phyloP scores from a whole-genome alignment of 2,329 filamentous ascomycete species.

The Fusarium gaditjirri region DNA sequence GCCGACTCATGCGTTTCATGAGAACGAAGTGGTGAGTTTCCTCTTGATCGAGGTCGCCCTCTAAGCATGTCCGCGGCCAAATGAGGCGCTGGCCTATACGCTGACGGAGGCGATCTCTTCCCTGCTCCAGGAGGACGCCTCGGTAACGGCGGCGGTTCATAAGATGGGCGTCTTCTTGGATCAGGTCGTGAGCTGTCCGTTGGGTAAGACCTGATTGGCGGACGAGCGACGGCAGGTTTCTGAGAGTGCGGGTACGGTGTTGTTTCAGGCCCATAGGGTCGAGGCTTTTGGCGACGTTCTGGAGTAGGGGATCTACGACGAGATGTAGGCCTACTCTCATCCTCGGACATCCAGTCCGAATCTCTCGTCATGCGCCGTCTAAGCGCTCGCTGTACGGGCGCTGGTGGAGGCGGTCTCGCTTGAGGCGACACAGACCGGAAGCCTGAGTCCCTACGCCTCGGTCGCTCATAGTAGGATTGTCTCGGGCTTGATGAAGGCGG shows the following conservation, averaged over 20 bases:
- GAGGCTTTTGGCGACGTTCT: constrained; percentile 3
- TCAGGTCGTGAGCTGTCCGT: constrained; percentile 28
- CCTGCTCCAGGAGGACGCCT: constrained; percentile 2
- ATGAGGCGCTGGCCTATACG: constrained; percentile 17
- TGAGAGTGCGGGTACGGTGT: constrained; percentile 2
- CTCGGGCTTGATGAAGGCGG: constrained; percentile 11
- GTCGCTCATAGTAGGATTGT: constrained; percentile 28
- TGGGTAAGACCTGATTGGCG: constrained; percentile 25
- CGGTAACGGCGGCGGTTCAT: constrained; percentile 23
- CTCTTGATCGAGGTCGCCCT: constrained; percentile 25
- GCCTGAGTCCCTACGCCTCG: constrained; percentile 11
- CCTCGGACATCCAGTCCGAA: constrained; percentile 38
- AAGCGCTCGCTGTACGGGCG: neutral
- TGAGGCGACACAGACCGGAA: constrained; percentile 36
- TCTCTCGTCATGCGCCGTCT: constrained; percentile 36
- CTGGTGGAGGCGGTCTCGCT: constrained; percentile 10
- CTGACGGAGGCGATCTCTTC: constrained; percentile 20
- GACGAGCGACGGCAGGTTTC: neutral
- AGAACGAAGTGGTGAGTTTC: neutral
- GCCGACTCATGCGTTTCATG: neutral
- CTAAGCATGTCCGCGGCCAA: constrained; percentile 17
- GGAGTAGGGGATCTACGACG: constrained; percentile 25
- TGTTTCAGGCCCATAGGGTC: constrained; percentile 1
- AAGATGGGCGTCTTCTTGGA: constrained; percentile 22
- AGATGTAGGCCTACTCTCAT: constrained; percentile 32